phyloP scores from a whole-genome alignment of 352 stramenopile species.

The Pythium myriotylum region DNA sequence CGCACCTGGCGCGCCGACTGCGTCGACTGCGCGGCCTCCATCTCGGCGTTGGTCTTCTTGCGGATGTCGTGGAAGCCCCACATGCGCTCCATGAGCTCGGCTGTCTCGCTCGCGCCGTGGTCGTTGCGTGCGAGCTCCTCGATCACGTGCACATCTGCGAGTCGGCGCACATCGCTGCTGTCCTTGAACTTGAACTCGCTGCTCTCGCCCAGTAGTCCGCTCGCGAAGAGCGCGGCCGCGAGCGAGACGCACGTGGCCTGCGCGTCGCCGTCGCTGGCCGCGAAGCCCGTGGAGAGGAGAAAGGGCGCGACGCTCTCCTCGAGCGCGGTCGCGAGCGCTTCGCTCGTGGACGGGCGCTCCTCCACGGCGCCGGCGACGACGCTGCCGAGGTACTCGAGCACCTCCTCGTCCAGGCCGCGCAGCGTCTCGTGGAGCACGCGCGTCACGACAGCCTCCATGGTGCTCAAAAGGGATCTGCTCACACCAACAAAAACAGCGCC shows the following conservation, averaged over 20 bases:
- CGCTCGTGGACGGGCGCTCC: constrained; percentile 33
- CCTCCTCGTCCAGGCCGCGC: constrained; percentile 57
- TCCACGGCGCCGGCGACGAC: constrained; percentile 58
- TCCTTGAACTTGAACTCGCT: constrained; percentile 24
- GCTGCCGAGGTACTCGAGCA: constrained; percentile 73
- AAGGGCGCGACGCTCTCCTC: constrained; percentile 73
- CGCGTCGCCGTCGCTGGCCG: constrained; percentile 45
- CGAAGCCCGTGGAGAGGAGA: constrained; percentile 56
- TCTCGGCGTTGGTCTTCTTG: constrained; percentile 69
- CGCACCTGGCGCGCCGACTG: constrained; percentile 81
- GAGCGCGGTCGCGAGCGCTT: constrained; percentile 46
- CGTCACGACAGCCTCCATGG: constrained; percentile 53
- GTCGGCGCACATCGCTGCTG: constrained; percentile 47
- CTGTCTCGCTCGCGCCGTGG: constrained; percentile 48
- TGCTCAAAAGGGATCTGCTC: background rate
- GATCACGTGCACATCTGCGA: constrained; percentile 71
- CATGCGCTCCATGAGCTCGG: constrained; percentile 79
- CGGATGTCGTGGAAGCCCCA: constrained; percentile 89
- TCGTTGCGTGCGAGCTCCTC: constrained; percentile 66
- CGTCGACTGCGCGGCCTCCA: constrained; percentile 74
- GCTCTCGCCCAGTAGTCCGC: constrained; percentile 21
- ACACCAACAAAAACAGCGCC: too few relatives aligned
- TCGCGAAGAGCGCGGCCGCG: constrained; percentile 37
- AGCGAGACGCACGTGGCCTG: constrained; percentile 44
- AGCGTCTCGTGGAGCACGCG: constrained; percentile 55